Base-by-base conservation (phyloP, 169 alveolate species). In the Eimeria zaria region DNA sequence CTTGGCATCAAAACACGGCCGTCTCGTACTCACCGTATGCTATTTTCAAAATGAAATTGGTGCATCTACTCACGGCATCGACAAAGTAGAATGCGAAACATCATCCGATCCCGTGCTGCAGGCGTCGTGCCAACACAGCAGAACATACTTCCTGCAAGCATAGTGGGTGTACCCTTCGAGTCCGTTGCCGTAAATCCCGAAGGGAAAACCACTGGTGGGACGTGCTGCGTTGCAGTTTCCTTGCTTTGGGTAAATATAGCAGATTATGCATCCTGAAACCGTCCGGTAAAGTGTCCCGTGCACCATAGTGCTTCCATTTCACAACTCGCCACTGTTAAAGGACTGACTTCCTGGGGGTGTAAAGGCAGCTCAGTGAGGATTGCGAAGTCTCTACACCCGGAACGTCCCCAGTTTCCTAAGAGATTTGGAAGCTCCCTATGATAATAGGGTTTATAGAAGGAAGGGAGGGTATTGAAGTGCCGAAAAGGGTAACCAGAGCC, bases 81-180 rank as follows among this genome's bases (percentile, higher is more conserved):
- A 4, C 83, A 30, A 1, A 71, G 51, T 20, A 71, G 1, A 8
- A 6, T 73, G 83, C 33, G 53, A 39, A 39, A 6, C 51, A 18
- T 53, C 46, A 67, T 44, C 27, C 27, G 6, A 33, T 67, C 48
- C 78, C 48, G n/a, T 12, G 27, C 46, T 33, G 78, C 46, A 8
- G 78, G 83, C n/a, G n/a, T n/a, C n/a, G n/a, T n/a, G n/a, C n/a
- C 53, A 73, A 24, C 83, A 39, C 83, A 73, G 33, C n/a, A 73
- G 16, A 36, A 18, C 83, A 73, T 73, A 73, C 83, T 39, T 73
- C 83, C 83, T 73, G 83, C 83, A 73, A 20, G 18, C 83, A 73
- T 14, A 14, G 14, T 39, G 36, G 46, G 6, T 20, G 5, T 33
- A 5, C 27, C 78, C 78, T 7, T 67, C 8, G 74, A 64, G 18